Base-by-base conservation (phyloP, 345 rosid genomes). In the Citrus inodora region DNA sequence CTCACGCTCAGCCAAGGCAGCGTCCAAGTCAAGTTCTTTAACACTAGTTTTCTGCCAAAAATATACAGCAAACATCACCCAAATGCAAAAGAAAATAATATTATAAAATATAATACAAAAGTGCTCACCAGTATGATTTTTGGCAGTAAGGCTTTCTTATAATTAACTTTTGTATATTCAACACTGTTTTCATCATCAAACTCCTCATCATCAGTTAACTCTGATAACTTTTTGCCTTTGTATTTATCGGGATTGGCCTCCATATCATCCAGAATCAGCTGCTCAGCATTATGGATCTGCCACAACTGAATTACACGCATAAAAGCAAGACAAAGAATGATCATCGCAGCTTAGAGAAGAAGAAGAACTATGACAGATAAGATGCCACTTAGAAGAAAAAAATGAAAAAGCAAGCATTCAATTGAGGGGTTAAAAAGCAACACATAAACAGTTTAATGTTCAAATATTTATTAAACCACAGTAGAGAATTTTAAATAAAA, bases 231-330 rank as follows among this genome's bases (percentile, higher is more conserved):
- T 87, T 91, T 89, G 67, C 85, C 93, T 85, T 90, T 70, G 80
- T 95, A 95, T 78, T 95, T 95, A 78, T 89, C 90, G 5, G 99
- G 99, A 87, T 93, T 93, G 35, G 82, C 85, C 82, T 92, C 98
- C 76, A 84, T 81, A 82, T 95, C 97, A 86, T 90, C 96, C 90
- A 95, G 78, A 80, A 95, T 90, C 96, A 93, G 89, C 87, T 93
- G 99, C 86, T 95, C 99, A 76, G 99, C 96, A 40, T 83, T 89
- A 83, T 92, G 94, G 55, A 93, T 83, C 82, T 91, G 94, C 99
- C 99, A 95, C 84, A 95, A 78, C 99, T 95, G 97, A 86, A 84
- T 53, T 60, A 76, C 61, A 74, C 10, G 42, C 16, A 77, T 16
- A 63, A 55, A 61, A 13, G 32, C 27, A 69, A 63, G 40, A 77